These are phyloP conservation scores for Suillus fuscotomentosus DNA, from an alignment of 768 basidiomycete species.

Conservation along the genomic window DNA sequence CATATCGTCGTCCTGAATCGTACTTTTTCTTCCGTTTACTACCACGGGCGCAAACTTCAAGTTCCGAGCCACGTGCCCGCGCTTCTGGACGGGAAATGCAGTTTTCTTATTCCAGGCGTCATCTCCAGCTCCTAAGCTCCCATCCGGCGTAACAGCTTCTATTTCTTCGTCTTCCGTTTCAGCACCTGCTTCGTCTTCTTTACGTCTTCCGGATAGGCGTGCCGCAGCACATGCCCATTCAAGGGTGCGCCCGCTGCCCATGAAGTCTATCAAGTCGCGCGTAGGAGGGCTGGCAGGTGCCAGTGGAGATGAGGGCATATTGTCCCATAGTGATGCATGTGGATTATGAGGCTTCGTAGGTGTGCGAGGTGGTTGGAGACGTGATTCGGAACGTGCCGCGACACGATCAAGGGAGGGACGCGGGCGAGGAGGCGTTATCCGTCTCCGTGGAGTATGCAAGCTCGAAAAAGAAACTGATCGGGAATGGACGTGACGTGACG, in stretches of 20 bases:
- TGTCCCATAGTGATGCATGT: conserved; percentile 28
- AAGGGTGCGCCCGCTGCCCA: conserved; percentile 26
- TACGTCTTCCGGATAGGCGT: conserved; percentile 39
- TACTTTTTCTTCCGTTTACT: conserved; percentile 13
- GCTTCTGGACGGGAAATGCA: background rate
- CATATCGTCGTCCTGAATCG: conserved; percentile 56
- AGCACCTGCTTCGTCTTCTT: conserved; percentile 28
- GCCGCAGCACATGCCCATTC: conserved; percentile 42
- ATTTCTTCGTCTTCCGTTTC: conserved; percentile 63
- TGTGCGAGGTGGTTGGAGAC: conserved; percentile 27
- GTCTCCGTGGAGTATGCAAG: conserved; percentile 26
- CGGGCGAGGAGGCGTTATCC: conserved; percentile 27
- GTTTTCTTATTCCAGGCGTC: conserved; percentile 31
- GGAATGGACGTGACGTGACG: conserved; percentile 34
- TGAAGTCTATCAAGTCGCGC: conserved; percentile 28
- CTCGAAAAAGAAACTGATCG: conserved; percentile 29
- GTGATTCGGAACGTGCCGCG: conserved; percentile 30
- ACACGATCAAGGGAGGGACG: conserved; percentile 33
- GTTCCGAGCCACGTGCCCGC: conserved; percentile 4
- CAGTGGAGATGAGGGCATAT: conserved; percentile 44
- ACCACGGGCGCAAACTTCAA: background rate
- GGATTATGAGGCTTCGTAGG: conserved; percentile 30
- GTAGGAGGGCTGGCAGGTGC: conserved; percentile 35
- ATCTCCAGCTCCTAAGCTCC: conserved; percentile 47
- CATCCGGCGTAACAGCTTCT: conserved; percentile 64